Evolutionary conservation across 768 basidiomycete genomes (phyloP).

Genomic region (Podaxis sp.): DNA sequence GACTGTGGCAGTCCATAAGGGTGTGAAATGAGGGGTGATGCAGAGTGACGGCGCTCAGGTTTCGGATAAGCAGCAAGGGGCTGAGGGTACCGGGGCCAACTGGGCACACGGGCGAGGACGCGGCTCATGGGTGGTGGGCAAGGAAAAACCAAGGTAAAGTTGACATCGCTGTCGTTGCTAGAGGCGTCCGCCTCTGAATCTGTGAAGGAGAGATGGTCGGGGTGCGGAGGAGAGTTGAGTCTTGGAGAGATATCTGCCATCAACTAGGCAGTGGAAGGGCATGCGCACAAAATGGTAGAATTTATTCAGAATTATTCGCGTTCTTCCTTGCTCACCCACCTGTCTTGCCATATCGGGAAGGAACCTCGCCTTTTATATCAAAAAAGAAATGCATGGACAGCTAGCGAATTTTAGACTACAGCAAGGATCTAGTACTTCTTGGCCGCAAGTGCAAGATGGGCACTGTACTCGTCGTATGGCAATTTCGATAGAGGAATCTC

Average conservation of each 20-base stretch:
- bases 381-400: constrained; percentile 12
- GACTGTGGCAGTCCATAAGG: constrained; percentile 19
- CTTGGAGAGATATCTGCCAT: constrained; percentile 4
- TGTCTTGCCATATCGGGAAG: constrained; percentile 12
- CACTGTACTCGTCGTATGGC: constrained; percentile 95
- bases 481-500: constrained; percentile 88
- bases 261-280: constrained; percentile 5
- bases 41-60: constrained; percentile 23
- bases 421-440: constrained; percentile 55
- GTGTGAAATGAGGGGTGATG: constrained; percentile 6
- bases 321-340: background rate
- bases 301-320: background rate
- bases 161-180: constrained; percentile 1
- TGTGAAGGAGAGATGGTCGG: background rate
- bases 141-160: constrained; percentile 33
- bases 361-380: constrained; percentile 16
- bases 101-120: constrained; percentile 40
- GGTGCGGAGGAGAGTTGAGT: background rate
- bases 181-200: constrained; percentile 9
- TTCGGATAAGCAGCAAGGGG: constrained; percentile 15
- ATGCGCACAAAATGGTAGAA: background rate
- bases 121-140: constrained; percentile 42
- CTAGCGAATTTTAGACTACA: constrained; percentile 15
- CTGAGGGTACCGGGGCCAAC: constrained; percentile 32
- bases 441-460: constrained; percentile 82